Percentiles rank a stretch among this genome's conserved stretches.
These are phyloP conservation scores for Podila epigama DNA, from an alignment of 192 early-diverging fungal species.

Conservation along the genomic window DNA sequence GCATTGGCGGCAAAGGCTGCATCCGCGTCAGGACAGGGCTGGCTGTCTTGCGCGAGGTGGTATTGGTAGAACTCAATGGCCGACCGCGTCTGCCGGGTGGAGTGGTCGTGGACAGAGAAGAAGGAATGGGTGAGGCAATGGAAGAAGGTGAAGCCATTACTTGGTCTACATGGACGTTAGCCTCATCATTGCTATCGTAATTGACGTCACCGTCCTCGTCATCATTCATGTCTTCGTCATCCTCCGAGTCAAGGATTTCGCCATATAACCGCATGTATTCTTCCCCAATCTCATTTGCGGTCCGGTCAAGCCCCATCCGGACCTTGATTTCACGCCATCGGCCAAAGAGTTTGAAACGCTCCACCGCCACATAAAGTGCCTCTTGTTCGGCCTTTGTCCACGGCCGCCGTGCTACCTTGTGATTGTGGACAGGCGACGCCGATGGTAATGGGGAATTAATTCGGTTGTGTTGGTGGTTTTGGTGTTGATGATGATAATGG, in stretches of 20 bases:
- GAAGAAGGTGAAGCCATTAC: not conserved
- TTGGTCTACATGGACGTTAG: no score
- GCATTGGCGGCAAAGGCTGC: not conserved
- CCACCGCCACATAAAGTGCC: constrained; percentile 36
- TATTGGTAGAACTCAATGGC: not conserved
- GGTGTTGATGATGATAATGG: not conserved
- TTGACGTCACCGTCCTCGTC: constrained; percentile 1
- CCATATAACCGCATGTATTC: constrained; percentile 46
- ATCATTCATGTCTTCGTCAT: constrained; percentile 8
- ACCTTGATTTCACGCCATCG: constrained; percentile 25
- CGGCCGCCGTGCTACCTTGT: not conserved
- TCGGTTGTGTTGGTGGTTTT: not conserved
- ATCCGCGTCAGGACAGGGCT: not conserved
- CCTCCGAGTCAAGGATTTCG: constrained; percentile 26
- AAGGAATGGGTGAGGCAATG: not conserved
- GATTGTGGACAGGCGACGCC: constrained; percentile 4
- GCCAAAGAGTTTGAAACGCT: constrained; percentile 31
- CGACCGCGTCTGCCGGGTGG: not conserved
- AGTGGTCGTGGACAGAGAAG: not conserved
- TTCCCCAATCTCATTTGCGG: constrained; percentile 25
- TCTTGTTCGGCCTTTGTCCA: constrained; percentile 37
- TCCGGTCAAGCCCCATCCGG: constrained; percentile 25
- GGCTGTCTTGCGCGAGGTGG: not conserved
- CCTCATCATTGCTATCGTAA: no score
- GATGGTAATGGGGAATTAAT: not conserved